phyloP scores from a whole-genome alignment of 2,329 filamentous ascomycete species.

The Botrytis paeoniae region DNA sequence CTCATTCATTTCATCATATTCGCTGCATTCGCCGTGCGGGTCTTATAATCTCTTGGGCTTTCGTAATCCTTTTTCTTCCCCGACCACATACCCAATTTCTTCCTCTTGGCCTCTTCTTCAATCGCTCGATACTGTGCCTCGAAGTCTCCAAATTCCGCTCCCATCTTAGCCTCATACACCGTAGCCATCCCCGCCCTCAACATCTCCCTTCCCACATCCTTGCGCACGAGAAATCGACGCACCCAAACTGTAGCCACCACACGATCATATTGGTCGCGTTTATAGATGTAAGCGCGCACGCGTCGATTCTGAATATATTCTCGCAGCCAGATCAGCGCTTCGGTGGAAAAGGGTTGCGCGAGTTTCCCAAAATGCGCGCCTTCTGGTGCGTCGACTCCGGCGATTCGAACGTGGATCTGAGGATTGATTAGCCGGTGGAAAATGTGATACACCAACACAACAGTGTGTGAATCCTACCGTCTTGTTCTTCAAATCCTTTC shows the following conservation, averaged over 20 bases:
- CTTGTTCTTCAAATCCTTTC: constrained; percentile 66
- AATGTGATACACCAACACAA: not conserved
- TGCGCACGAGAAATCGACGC: constrained; percentile 60
- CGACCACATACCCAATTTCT: constrained; percentile 73
- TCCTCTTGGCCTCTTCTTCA: constrained; percentile 63
- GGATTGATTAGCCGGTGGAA: not conserved
- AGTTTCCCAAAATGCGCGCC: constrained; percentile 86
- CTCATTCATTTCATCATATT: constrained; percentile 33
- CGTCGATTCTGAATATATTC: constrained; percentile 66
- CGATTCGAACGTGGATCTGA: constrained; percentile 83
- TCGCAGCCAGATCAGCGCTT: constrained; percentile 80
- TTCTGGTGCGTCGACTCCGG: constrained; percentile 91
- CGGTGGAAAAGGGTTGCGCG: constrained; percentile 77
- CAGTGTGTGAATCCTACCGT: constrained; percentile 57
- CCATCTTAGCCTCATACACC: constrained; percentile 88
- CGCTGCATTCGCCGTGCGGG: constrained; percentile 41
- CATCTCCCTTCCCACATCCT: constrained; percentile 89
- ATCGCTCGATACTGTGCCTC: constrained; percentile 62
- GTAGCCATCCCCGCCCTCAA: constrained; percentile 80
- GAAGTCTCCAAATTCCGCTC: constrained; percentile 77
- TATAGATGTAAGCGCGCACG: constrained; percentile 80
- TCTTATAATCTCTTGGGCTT: constrained; percentile 87
- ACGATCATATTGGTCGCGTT: constrained; percentile 86
- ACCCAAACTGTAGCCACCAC: constrained; percentile 84
- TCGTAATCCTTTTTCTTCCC: constrained; percentile 63